phyloP scores from a whole-genome alignment of 1,139 yeast genomes.

The Kazachstania sp. region DNA sequence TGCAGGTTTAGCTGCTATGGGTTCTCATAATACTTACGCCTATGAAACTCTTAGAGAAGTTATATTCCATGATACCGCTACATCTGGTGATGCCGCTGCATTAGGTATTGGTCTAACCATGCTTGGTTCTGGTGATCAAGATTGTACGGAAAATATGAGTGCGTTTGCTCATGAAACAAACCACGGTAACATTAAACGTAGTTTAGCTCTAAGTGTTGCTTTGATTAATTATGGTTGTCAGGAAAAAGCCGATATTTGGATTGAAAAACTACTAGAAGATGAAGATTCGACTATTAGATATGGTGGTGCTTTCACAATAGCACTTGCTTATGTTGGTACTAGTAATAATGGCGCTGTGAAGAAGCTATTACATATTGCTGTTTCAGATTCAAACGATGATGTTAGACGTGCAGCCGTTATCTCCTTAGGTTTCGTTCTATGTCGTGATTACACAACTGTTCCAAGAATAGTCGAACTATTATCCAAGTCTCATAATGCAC shows the following conservation, averaged over 20 bases:
- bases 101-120: slow-evolving; percentile 91
- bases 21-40: slow-evolving; percentile 61
- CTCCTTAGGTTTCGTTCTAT: slow-evolving; percentile 84
- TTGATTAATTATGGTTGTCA: slow-evolving; percentile 80
- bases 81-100: slow-evolving; percentile 96
- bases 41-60: slow-evolving; percentile 82
- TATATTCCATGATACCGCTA: slow-evolving; percentile 82
- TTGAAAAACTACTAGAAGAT: slow-evolving; percentile 58
- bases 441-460: slow-evolving; percentile 86
- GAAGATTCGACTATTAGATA: slow-evolving; percentile 84
- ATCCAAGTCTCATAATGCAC: slow-evolving; percentile 94
- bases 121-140: slow-evolving; percentile 83
- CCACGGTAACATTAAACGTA: slow-evolving; percentile 91
- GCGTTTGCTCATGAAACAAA: slow-evolving; percentile 92
- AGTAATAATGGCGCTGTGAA: slow-evolving; percentile 84
- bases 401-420: slow-evolving; percentile 95
- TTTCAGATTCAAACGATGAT: slow-evolving; percentile 92
- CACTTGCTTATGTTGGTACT: slow-evolving; percentile 95
- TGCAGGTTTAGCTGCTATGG: slow-evolving; percentile 96
- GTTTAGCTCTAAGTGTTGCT: slow-evolving; percentile 84
- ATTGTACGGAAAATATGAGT: slow-evolving; percentile 72
- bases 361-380: slow-evolving; percentile 83
- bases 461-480: slow-evolving; percentile 91
- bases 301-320: slow-evolving; percentile 92
- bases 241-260: slow-evolving; percentile 66